Conservation (phyloP, 768 basidiomycete species). For the Mrakia blollopis region DNA sequence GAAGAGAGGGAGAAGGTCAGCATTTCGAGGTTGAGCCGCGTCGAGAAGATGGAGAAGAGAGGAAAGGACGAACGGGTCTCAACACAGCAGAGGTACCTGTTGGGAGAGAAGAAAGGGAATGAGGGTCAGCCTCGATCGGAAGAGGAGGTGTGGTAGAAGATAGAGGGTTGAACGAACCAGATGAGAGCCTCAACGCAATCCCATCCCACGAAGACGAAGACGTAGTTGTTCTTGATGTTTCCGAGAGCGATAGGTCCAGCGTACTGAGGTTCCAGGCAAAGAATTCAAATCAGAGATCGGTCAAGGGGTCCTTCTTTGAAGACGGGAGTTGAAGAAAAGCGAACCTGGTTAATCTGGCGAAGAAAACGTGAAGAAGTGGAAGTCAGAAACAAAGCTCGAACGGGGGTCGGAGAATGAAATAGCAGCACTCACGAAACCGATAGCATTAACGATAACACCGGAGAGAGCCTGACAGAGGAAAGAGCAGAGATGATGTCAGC, state of each 20-base stretch:
- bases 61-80: slow-evolving; percentile 5
- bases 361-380: too few relatives aligned
- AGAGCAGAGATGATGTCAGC: neutral
- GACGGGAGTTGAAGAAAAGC: too few relatives aligned
- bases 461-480: neutral
- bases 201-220: slow-evolving; percentile 20
- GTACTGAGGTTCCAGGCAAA: too few relatives aligned
- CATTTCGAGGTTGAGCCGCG: neutral
- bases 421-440: too few relatives aligned
- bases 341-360: slow-evolving; percentile 48
- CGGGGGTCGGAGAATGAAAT: too few relatives aligned
- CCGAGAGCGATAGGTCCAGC: slow-evolving; percentile 48
- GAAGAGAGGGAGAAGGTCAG: neutral
- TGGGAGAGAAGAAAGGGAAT: neutral
- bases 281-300: too few relatives aligned
- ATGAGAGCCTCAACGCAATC: slow-evolving; percentile 11
- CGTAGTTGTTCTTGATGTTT: slow-evolving; percentile 45
- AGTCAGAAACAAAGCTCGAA: too few relatives aligned
- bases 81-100: slow-evolving; percentile 2
- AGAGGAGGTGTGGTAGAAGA: too few relatives aligned
- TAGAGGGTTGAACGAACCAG: neutral
- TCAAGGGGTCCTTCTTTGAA: too few relatives aligned
- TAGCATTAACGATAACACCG: slow-evolving; percentile 44
- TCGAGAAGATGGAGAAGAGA: neutral
- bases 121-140: neutral